Percentiles rank a stretch among this genome's conserved stretches.
Evolutionary conservation across 2,329 filamentous ascomycete species (phyloP).

Genomic region (Exophiala sp.): DNA sequence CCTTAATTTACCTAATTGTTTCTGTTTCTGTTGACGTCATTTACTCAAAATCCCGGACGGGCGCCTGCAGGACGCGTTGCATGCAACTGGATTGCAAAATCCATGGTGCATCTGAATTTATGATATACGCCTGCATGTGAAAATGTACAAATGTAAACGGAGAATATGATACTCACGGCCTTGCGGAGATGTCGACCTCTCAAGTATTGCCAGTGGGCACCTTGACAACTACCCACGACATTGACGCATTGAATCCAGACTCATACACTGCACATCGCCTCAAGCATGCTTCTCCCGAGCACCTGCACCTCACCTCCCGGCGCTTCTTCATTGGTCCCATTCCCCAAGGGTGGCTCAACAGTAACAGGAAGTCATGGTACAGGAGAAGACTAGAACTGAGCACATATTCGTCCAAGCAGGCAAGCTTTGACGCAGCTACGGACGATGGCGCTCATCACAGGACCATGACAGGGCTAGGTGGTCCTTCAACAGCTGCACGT

Average conservation of each 20-base stretch:
- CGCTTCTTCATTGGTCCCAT: constrained; percentile 65
- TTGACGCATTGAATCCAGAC: constrained; percentile 42
- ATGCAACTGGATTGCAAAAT: too few species aligned
- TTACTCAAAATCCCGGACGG: too few species aligned
- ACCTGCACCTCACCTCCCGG: constrained; percentile 59
- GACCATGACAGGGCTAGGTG: constrained; percentile 32
- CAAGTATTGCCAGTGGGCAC: constrained; percentile 18
- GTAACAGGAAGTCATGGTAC: constrained; percentile 63
- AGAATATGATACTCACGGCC: neutral
- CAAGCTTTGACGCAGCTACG: constrained; percentile 52
- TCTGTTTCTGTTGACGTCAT: too few species aligned
- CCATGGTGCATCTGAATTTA: too few species aligned
- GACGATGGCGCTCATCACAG: constrained; percentile 42
- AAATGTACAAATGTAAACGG: neutral
- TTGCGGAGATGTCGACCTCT: constrained; percentile 12
- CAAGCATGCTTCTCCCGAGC: constrained; percentile 59
- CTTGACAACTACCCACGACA: constrained; percentile 12
- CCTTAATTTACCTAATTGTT: too few species aligned
- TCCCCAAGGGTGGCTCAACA: constrained; percentile 62
- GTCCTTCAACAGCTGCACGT: constrained; percentile 30
- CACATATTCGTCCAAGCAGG: constrained; percentile 46
- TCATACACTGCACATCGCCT: constrained; percentile 55
- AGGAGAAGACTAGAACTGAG: constrained; percentile 42
- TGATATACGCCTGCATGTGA: too few species aligned
- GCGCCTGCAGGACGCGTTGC: too few species aligned